phyloP scores from a whole-genome alignment of 2,329 filamentous ascomycete genomes.

The Aspergillus ochraceoroseus region DNA sequence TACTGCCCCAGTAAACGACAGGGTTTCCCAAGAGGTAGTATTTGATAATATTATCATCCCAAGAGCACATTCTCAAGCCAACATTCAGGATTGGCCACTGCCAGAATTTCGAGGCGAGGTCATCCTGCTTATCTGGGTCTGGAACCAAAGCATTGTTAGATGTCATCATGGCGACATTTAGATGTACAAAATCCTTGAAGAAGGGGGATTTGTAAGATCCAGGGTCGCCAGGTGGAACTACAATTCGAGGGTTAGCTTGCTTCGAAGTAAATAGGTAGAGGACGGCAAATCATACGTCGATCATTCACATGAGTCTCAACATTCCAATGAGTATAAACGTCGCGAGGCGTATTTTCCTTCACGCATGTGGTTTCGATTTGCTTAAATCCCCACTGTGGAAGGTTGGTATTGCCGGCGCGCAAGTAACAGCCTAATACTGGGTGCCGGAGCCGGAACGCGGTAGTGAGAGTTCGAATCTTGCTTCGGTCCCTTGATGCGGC shows the following conservation, averaged over 20 bases:
- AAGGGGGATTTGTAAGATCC: slow-evolving; percentile 95
- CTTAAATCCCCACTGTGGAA: slow-evolving; percentile 99
- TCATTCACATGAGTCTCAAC: slow-evolving; percentile 94
- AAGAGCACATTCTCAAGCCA: slow-evolving; percentile 95
- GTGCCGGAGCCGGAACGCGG: slow-evolving; percentile 84
- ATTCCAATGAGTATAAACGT: slow-evolving; percentile 98
- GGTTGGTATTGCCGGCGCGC: slow-evolving; percentile 87
- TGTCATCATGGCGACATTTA: slow-evolving; percentile 99
- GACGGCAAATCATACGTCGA: slow-evolving; percentile 59
- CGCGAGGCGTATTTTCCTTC: slow-evolving; percentile 85
- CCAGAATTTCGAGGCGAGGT: slow-evolving; percentile 94
- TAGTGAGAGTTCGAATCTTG: slow-evolving; percentile 84
- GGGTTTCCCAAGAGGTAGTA: slow-evolving; percentile 99
- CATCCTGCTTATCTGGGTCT: slow-evolving; percentile 97
- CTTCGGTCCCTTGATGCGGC: slow-evolving; percentile 79
- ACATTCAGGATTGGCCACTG: slow-evolving; percentile 97
- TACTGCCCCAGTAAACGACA: slow-evolving; percentile 91
- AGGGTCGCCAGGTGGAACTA: slow-evolving; percentile 82
- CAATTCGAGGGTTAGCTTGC: slow-evolving; percentile 12
- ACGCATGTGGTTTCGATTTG: slow-evolving; percentile 96
- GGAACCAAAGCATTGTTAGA: slow-evolving; percentile 98
- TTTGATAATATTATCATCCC: slow-evolving; percentile 92
- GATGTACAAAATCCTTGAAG: slow-evolving; percentile 92
- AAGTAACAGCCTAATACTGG: slow-evolving; percentile 82
- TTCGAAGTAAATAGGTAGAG: neutral